Conservation (phyloP, 1,139 yeast genomes). For the Diutina siamensis region DNA sequence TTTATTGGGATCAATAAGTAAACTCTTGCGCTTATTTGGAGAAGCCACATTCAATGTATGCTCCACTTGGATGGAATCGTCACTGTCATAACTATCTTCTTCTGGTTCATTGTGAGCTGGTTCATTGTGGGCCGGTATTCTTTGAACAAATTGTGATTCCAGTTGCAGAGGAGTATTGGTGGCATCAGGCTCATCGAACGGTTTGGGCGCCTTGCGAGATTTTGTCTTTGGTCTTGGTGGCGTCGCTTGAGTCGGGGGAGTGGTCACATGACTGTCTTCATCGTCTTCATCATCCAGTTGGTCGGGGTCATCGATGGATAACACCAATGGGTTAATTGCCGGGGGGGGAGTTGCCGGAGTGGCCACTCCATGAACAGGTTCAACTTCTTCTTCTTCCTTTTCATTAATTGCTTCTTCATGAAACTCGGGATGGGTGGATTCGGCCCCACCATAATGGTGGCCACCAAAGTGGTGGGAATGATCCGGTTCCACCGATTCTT, state of each 20-base stretch:
- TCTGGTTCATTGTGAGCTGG: too few species aligned
- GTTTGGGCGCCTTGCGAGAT: neutral
- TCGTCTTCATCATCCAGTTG: neutral
- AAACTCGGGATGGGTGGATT: neutral
- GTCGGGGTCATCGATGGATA: constrained; percentile 2
- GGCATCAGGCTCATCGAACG: neutral
- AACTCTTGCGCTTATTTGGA: neutral
- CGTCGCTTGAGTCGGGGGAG: neutral
- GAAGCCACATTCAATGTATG: constrained; percentile 2
- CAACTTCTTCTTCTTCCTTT: neutral
- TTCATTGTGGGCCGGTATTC: too few species aligned
- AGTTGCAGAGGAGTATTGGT: too few species aligned
- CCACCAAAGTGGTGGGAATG: too few species aligned
- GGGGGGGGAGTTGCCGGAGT: neutral
- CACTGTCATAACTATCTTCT: neutral
- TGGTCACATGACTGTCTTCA: neutral
- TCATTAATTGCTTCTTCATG: neutral
- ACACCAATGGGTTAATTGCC: constrained; percentile 1
- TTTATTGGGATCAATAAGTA: constrained; percentile 1
- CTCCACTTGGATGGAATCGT: constrained; percentile 4
- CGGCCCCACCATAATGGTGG: too few species aligned
- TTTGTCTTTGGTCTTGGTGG: neutral
- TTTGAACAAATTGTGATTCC: too few species aligned
- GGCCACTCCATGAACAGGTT: neutral
- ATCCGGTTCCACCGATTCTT: neutral